A percentile compares a stretch with the other conserved stretches of the same genome.
Evolutionary conservation across 225 moss, liverwort and hornwort genomes (phyloP).

Genomic region (Polytrichum formosum): DNA sequence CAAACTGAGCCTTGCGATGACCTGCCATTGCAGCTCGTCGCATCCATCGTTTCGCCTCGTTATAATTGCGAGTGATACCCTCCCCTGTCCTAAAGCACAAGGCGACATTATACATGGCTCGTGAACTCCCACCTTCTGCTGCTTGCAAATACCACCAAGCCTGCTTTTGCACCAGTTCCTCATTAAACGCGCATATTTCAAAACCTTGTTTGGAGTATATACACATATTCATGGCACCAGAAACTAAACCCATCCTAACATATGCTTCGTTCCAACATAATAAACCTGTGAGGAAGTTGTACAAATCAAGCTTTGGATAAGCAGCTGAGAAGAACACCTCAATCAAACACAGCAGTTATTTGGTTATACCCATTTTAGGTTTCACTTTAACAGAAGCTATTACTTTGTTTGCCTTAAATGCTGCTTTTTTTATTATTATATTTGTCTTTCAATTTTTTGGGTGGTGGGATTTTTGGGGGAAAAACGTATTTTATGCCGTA

Average conservation of each 20-base stretch:
- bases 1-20: slow-evolving; percentile 75
- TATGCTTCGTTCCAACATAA: too few species aligned
- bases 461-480: too few species aligned
- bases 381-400: too few species aligned
- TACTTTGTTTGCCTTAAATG: too few species aligned
- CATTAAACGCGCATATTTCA: slow-evolving; percentile 1
- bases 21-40: slow-evolving; percentile 72
- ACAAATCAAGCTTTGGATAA: background rate
- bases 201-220: too few species aligned
- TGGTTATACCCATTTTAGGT: too few species aligned
- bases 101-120: slow-evolving; percentile 76
- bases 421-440: too few species aligned
- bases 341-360: background rate
- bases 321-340: too few species aligned
- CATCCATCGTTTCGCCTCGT: slow-evolving; percentile 83
- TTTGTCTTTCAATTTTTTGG: too few species aligned
- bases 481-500: too few species aligned
- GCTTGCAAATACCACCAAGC: slow-evolving; percentile 74
- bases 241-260: too few species aligned
- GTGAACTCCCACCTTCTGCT: slow-evolving; percentile 70
- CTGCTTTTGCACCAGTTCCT: slow-evolving; percentile 28
- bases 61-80: slow-evolving; percentile 44
- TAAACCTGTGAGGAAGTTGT: background rate
- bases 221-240: too few species aligned
- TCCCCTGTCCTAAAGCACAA: slow-evolving; percentile 65